Evolutionary conservation across 1,284 basidiomycete genomes (phyloP).

Genomic region (Cutaneotrichosporon sp.): DNA sequence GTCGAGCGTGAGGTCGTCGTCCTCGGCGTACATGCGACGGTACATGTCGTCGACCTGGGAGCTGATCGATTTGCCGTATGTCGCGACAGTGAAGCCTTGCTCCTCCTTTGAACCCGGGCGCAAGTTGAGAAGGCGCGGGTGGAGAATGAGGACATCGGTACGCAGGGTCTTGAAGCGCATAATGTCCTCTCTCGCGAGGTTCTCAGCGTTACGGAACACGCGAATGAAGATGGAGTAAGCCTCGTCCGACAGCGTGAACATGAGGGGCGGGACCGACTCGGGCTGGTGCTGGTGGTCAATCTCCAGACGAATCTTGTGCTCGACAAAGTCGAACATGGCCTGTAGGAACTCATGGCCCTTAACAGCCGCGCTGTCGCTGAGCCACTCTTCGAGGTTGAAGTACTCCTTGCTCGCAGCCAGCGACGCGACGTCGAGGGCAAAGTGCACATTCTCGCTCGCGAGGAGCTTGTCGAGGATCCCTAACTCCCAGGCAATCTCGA

Average conservation of each 20-base stretch:
- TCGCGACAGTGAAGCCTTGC: constrained; percentile 85
- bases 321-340: constrained; percentile 78
- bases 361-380: constrained; percentile 73
- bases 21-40: constrained; percentile 95
- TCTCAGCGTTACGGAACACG: constrained; percentile 62
- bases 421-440: constrained; percentile 87
- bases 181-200: constrained; percentile 62
- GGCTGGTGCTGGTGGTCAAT: constrained; percentile 58
- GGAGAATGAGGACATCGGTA: constrained; percentile 88
- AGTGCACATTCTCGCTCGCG: constrained; percentile 77
- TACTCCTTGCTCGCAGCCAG: constrained; percentile 88
- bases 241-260: constrained; percentile 49
- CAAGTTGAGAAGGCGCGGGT: constrained; percentile 95
- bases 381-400: constrained; percentile 93
- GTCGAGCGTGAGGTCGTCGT: constrained; percentile 76
- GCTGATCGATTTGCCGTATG: constrained; percentile 83
- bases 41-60: constrained; percentile 91
- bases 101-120: constrained; percentile 81
- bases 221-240: constrained; percentile 89
- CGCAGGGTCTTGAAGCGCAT: constrained; percentile 88
- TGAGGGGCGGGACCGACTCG: constrained; percentile 62
- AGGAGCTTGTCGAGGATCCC: constrained; percentile 86
- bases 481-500: constrained; percentile 92
- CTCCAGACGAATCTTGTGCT: constrained; percentile 86
- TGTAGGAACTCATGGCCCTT: constrained; percentile 83